These are phyloP conservation scores for Fusarium coffeatum DNA, from an alignment of 2,329 filamentous ascomycete genomes.

Conservation along the genomic window DNA sequence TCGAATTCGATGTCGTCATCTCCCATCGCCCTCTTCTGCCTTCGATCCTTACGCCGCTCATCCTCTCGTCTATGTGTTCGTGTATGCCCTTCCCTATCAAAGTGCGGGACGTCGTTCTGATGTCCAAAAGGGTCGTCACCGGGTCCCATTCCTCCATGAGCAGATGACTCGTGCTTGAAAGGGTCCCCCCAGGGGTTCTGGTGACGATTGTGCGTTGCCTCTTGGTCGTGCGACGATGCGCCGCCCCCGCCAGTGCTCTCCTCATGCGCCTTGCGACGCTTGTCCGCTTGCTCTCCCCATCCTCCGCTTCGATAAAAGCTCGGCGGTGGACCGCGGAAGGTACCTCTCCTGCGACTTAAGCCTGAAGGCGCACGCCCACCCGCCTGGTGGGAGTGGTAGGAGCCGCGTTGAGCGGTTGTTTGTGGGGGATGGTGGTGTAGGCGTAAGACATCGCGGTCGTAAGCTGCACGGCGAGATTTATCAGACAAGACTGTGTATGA, in stretches of 20 bases:
- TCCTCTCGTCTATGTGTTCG: conserved; percentile 77
- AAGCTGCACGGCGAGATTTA: conserved; percentile 77
- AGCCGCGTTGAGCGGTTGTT: conserved; percentile 54
- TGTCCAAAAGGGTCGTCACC: conserved; percentile 63
- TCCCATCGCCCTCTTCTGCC: conserved; percentile 55
- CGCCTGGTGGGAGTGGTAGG: conserved; percentile 72
- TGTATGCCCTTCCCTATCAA: conserved; percentile 78
- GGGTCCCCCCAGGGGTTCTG: conserved; percentile 44
- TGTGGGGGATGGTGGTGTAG: conserved; percentile 52
- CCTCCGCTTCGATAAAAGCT: conserved; percentile 87
- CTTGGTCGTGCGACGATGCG: conserved; percentile 26
- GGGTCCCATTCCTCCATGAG: conserved; percentile 66
- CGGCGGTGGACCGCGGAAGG: conserved; percentile 87
- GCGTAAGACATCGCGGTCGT: conserved; percentile 77
- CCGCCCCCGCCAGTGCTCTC: conserved; percentile 52
- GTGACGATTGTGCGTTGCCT: conserved; percentile 14
- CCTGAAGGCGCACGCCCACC: conserved; percentile 84
- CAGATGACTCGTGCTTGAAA: conserved; percentile 25
- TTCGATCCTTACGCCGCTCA: conserved; percentile 53
- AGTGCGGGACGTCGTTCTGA: conserved; percentile 75
- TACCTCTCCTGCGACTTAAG: conserved; percentile 77
- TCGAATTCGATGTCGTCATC: conserved; percentile 54
- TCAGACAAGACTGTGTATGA: conserved; percentile 83
- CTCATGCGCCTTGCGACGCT: conserved; percentile 66
- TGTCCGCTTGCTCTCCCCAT: conserved; percentile 74